phyloP scores from a whole-genome alignment of 768 basidiomycete genomes.

The Mycena leptocephala region DNA sequence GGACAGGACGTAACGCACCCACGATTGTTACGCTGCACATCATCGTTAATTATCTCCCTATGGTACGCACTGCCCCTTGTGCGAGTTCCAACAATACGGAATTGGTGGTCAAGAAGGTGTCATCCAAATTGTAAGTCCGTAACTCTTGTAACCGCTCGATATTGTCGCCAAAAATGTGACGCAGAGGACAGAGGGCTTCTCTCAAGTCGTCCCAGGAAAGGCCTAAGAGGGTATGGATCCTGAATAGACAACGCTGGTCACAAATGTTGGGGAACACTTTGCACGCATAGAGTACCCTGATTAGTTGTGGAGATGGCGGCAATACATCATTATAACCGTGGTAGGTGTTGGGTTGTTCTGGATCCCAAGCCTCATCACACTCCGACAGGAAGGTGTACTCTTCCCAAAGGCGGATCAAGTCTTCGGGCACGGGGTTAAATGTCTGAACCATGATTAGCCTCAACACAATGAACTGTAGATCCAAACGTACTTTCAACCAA shows the following conservation, averaged over 20 bases:
- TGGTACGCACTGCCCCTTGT: not conserved
- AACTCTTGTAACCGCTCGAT: not conserved
- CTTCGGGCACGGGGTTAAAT: not conserved
- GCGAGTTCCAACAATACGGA: not conserved
- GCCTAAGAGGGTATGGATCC: not conserved
- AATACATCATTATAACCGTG: not conserved
- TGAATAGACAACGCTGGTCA: not conserved
- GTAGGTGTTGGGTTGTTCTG: not conserved
- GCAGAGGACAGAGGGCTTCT: not conserved
- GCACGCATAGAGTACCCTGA: not conserved
- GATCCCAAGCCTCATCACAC: not conserved
- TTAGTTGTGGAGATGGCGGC: not conserved
- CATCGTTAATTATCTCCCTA: no score
- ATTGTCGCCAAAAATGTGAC: not conserved
- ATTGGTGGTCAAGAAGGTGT: not conserved
- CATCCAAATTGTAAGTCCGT: not conserved
- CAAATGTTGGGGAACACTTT: not conserved
- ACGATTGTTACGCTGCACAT: no score
- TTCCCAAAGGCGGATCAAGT: not conserved
- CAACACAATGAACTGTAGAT: not conserved
- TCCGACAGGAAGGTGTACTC: not conserved
- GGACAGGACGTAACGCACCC: no score
- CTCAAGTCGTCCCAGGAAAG: not conserved
- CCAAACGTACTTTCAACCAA: conserved; percentile 1
- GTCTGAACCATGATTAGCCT: not conserved